A percentile compares a stretch with the other conserved stretches of the same genome.
These are phyloP conservation scores for Dalechampia spathulata DNA, from an alignment of 441 rosid species.

Conservation along the genomic window DNA sequence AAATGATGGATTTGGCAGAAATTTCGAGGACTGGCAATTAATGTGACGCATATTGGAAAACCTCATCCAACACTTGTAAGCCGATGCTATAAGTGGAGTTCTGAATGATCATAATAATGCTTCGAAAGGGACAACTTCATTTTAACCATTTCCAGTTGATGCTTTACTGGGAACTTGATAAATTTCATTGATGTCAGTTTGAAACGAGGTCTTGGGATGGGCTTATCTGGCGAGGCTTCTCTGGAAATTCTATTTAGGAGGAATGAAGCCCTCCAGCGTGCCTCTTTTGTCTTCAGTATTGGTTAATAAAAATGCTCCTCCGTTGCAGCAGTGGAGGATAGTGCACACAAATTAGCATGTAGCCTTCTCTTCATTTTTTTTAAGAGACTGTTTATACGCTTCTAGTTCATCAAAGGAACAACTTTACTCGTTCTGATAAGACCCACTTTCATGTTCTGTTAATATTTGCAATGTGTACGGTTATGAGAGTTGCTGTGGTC, in stretches of 20 bases:
- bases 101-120: neutral
- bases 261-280: neutral
- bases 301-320: too few relatives aligned
- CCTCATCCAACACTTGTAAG: neutral
- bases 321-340: too few relatives aligned
- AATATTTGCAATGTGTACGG: neutral
- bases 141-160: neutral
- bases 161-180: neutral
- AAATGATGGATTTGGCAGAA: neutral
- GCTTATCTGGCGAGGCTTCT: neutral
- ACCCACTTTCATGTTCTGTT: too few relatives aligned
- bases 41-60: neutral
- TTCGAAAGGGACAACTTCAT: neutral
- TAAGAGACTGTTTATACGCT: too few relatives aligned
- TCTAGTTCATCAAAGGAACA: too few relatives aligned
- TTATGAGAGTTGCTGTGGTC: slow-evolving; percentile 11
- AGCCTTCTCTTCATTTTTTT: too few relatives aligned
- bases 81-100: neutral
- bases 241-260: neutral
- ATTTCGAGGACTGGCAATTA: neutral
- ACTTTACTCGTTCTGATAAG: too few relatives aligned
- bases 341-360: too few relatives aligned
- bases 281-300: too few relatives aligned
- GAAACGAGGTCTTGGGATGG: neutral
- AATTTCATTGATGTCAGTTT: neutral